Evolutionary conservation across 306 rosid genomes (phyloP).

Genomic region (Rosa chinensis): DNA sequence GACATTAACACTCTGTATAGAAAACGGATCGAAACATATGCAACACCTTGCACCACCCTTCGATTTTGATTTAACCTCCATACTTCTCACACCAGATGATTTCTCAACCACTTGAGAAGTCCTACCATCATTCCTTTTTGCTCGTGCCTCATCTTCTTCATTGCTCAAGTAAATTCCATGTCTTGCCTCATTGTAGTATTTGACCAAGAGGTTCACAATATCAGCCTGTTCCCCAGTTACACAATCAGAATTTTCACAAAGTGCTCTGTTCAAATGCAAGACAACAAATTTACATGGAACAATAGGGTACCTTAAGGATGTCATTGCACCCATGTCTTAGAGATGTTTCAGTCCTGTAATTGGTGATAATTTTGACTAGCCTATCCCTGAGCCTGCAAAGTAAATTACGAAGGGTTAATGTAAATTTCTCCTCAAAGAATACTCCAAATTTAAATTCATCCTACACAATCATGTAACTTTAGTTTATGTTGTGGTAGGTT

Average conservation of each 20-base stretch:
- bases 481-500: neutral
- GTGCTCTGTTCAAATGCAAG: slow-evolving; percentile 15
- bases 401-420: slow-evolving; percentile 7
- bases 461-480: neutral
- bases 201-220: slow-evolving; percentile 75
- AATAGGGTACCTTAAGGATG: slow-evolving; percentile 73
- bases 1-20: slow-evolving; percentile 74
- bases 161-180: slow-evolving; percentile 78
- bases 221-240: slow-evolving; percentile 67
- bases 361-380: slow-evolving; percentile 84
- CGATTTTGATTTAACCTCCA: slow-evolving; percentile 71
- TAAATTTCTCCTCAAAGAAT: neutral
- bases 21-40: slow-evolving; percentile 92
- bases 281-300: slow-evolving; percentile 10
- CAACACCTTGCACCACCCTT: slow-evolving; percentile 97
- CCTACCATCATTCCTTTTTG: slow-evolving; percentile 48
- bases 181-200: slow-evolving; percentile 86
- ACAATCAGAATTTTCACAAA: slow-evolving; percentile 8
- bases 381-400: slow-evolving; percentile 86
- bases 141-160: slow-evolving; percentile 68
- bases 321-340: slow-evolving; percentile 96
- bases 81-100: slow-evolving; percentile 44
- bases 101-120: slow-evolving; percentile 55
- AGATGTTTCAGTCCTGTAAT: slow-evolving; percentile 96
- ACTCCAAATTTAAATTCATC: neutral